Evolutionary conservation across 352 stramenopile genomes (phyloP).

Genomic region (Phytophthora aleatoria): DNA sequence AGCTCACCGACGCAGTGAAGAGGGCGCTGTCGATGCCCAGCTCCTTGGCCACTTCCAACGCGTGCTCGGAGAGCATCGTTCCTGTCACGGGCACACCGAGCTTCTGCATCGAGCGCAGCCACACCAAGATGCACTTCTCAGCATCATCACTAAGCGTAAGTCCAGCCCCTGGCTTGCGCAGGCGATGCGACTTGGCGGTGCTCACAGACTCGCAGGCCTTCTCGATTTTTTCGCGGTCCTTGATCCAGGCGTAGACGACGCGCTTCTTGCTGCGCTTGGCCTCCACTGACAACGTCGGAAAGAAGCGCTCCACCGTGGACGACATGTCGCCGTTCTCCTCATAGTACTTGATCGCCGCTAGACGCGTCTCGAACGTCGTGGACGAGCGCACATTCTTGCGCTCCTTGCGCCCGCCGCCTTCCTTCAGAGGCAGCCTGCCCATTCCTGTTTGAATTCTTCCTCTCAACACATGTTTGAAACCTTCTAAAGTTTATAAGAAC

Average conservation of each 20-base stretch:
- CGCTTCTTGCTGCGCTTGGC: constrained; percentile 46
- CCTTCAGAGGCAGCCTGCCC: constrained; percentile 30
- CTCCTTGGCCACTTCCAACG: constrained; percentile 40
- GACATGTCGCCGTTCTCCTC: constrained; percentile 34
- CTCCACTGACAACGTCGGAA: constrained; percentile 27
- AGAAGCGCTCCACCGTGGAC: constrained; percentile 37
- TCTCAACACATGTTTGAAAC: neutral
- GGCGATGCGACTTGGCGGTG: constrained; percentile 38
- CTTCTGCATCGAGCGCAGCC: constrained; percentile 40
- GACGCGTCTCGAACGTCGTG: constrained; percentile 41
- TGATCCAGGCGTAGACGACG: constrained; percentile 43
- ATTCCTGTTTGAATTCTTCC: constrained; percentile 4
- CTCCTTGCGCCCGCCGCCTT: constrained; percentile 35
- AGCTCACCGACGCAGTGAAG: constrained; percentile 34
- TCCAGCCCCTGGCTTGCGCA: constrained; percentile 35
- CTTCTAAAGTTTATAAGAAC: neutral
- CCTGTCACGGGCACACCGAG: constrained; percentile 34
- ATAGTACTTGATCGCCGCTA: constrained; percentile 38
- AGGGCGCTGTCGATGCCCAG: constrained; percentile 32
- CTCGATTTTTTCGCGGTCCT: constrained; percentile 38
- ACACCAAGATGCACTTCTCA: constrained; percentile 47
- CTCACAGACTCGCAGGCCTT: constrained; percentile 37
- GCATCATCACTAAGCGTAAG: constrained; percentile 35
- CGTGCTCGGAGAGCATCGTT: constrained; percentile 36
- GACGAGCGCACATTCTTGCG: constrained; percentile 41